Evolutionary conservation across 2,329 filamentous ascomycete genomes (phyloP).

Genomic region (Thielaviopsis ethacetica): DNA sequence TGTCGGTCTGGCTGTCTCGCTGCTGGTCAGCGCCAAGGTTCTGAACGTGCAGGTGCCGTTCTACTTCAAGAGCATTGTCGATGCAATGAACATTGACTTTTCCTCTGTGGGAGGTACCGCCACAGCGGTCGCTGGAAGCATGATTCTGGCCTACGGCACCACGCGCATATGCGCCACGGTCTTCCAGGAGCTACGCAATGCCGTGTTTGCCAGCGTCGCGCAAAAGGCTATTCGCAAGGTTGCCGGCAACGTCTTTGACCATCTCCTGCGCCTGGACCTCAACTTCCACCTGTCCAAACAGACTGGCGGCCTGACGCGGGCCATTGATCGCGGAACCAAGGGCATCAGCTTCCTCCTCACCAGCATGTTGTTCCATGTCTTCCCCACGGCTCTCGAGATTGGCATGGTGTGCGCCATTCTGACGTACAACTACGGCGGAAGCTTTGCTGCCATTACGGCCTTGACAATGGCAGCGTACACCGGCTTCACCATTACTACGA

Average conservation of each 20-base stretch:
- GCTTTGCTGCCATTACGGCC: slow-evolving; percentile 82
- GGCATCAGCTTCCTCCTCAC: slow-evolving; percentile 94
- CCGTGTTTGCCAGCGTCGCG: slow-evolving; percentile 89
- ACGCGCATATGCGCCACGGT: slow-evolving; percentile 77
- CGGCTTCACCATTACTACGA: slow-evolving; percentile 93
- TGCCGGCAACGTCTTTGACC: slow-evolving; percentile 81
- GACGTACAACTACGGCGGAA: slow-evolving; percentile 84
- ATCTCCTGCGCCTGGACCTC: slow-evolving; percentile 73
- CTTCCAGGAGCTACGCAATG: slow-evolving; percentile 88
- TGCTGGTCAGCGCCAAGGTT: slow-evolving; percentile 82
- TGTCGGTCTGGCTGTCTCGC: slow-evolving; percentile 65
- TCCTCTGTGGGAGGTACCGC: slow-evolving; percentile 74
- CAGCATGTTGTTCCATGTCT: slow-evolving; percentile 95
- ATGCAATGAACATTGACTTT: slow-evolving; percentile 94
- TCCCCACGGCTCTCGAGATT: slow-evolving; percentile 88
- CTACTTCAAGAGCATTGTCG: slow-evolving; percentile 97
- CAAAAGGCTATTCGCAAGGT: slow-evolving; percentile 92
- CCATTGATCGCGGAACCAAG: slow-evolving; percentile 93
- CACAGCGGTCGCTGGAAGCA: slow-evolving; percentile 72
- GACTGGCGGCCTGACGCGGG: slow-evolving; percentile 82
- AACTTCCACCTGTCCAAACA: slow-evolving; percentile 90
- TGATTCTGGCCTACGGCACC: slow-evolving; percentile 84
- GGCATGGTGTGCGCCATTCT: slow-evolving; percentile 90
- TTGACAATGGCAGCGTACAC: slow-evolving; percentile 87
- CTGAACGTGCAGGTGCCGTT: slow-evolving; percentile 97